A percentile compares a stretch with the other conserved stretches of the same genome.
These are phyloP conservation scores for Crotalaria pallida DNA, from an alignment of 306 rosid species.

Conservation along the genomic window DNA sequence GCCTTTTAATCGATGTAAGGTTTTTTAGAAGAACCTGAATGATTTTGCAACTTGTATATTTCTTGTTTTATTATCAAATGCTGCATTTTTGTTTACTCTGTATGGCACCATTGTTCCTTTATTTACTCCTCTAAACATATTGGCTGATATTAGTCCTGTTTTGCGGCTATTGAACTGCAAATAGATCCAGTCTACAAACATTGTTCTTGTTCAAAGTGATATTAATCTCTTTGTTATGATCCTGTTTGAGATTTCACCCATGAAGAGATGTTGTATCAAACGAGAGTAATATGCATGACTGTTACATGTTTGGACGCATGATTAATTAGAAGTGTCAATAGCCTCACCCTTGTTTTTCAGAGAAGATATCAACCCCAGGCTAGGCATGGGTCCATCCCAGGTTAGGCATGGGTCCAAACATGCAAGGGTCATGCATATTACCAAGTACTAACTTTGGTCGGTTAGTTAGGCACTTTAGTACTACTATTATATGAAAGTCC, in stretches of 20 bases:
- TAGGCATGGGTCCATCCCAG: too few species aligned
- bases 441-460: too few species aligned
- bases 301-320: neutral
- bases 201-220: neutral
- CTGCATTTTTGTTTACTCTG: neutral
- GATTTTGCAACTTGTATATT: neutral
- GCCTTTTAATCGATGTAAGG: conserved; percentile 33
- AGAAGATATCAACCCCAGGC: too few species aligned
- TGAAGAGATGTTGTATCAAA: neutral
- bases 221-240: neutral
- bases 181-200: neutral
- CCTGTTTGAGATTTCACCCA: conserved; percentile 5
- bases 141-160: neutral
- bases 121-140: neutral
- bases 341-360: too few species aligned
- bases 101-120: neutral
- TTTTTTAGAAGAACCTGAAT: neutral
- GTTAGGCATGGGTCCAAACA: too few species aligned
- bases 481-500: too few species aligned
- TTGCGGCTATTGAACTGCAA: neutral
- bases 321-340: too few species aligned
- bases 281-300: neutral
- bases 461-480: too few species aligned
- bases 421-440: too few species aligned
- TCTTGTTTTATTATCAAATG: conserved; percentile 12